Evolutionary conservation across 2,329 filamentous ascomycete genomes (phyloP).

Genomic region (Alternaria consortialis): DNA sequence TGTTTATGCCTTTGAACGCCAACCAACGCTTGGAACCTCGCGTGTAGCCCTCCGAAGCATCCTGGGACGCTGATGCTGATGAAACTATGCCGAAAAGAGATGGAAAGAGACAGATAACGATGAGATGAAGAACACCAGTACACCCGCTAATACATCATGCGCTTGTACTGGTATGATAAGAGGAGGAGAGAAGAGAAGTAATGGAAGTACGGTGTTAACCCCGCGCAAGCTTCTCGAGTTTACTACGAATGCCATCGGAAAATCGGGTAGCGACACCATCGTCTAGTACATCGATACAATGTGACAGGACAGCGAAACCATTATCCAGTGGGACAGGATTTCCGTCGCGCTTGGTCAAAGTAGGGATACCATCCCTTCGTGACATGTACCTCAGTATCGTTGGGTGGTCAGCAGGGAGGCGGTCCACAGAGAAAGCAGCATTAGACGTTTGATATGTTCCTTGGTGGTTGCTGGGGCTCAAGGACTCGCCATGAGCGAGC

Average conservation of each 20-base stretch:
- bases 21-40: constrained; percentile 1
- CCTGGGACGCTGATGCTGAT: constrained; percentile 24
- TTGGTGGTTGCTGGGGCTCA: constrained; percentile 46
- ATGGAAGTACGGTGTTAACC: constrained; percentile 24
- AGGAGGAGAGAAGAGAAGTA: constrained; percentile 9
- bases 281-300: constrained; percentile 63
- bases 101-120: constrained; percentile 13
- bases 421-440: constrained; percentile 61
- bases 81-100: constrained; percentile 26
- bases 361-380: constrained; percentile 63
- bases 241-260: constrained; percentile 64
- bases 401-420: constrained; percentile 61
- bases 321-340: constrained; percentile 58
- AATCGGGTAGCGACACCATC: constrained; percentile 63
- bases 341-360: constrained; percentile 61
- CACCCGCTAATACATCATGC: constrained; percentile 13
- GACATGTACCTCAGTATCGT: constrained; percentile 62
- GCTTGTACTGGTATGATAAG: constrained; percentile 1
- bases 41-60: constrained; percentile 21
- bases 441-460: constrained; percentile 46
- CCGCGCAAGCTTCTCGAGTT: constrained; percentile 59
- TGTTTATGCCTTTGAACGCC: constrained; percentile 20
- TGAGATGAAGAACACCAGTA: constrained; percentile 10
- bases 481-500: constrained; percentile 60
- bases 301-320: constrained; percentile 59